Base-by-base conservation (phyloP, 129 eudicot species). In the Pulicaria dysenterica region DNA sequence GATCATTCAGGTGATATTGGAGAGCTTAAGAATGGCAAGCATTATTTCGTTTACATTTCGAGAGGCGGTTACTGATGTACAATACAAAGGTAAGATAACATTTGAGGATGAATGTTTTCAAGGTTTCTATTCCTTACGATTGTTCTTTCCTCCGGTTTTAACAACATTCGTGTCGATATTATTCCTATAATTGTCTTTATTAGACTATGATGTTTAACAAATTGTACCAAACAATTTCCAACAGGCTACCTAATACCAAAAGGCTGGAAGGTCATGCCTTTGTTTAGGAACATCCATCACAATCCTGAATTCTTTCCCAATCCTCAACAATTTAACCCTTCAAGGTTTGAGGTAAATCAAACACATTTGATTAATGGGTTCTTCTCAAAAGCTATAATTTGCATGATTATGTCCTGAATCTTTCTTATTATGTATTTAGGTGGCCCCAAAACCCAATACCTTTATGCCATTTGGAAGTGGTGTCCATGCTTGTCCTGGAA, bases 181-280 rank as follows among this genome's bases (percentile, higher is more conserved):
- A 31, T 12, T 24, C 17, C 16, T 62, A 24, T 16, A 37, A 8
- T 9, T 5, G 3, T 58, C 9, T 34, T 44, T 16, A 17, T 15
- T 60, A 50, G 71, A 73, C 46, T 63, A 63, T 11, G 61, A 73
- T 63, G 36, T 24, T 54, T 65, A 51, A 61, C 81, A 61, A 39
- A 77, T 40, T 77, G 42, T 63, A 77, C 39, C 42, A 24, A 14
- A 57, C 34, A 12, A 74, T 39, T 79, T 79, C 43, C 16, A 62
- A 53, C 92, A 92, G 96, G 97, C 31, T 92, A 82, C 80, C 76
- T 79, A 12, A 92, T 92, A 78, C 97, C 97, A 6, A 88, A 92
- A 83, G 97, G 97, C 15, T 92, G 97, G 97, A 92, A 92, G 85
- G 97, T 92, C 45, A 80, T 92, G 94, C 97, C 97, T 43, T 79